A percentile compares a stretch with the other conserved stretches of the same genome.
Evolutionary conservation across 1,284 basidiomycete species (phyloP).

Genomic region (Ustilago xerochloae): DNA sequence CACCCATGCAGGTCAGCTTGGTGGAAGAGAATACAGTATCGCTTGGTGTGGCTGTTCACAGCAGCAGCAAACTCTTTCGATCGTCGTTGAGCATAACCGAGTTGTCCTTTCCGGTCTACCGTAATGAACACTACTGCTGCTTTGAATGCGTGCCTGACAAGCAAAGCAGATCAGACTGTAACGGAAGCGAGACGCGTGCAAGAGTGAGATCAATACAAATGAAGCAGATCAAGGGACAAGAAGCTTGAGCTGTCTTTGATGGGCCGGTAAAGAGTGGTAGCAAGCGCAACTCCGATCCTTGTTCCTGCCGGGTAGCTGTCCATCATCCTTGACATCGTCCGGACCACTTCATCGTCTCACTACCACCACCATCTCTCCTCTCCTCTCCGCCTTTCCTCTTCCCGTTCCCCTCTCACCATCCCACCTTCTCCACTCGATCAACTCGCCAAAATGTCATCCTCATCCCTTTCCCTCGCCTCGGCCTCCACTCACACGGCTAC

Average conservation of each 20-base stretch:
- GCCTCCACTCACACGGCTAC: neutral
- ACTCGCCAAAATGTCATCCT: neutral
- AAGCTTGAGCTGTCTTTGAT: no score
- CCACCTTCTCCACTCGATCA: neutral
- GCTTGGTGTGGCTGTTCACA: neutral
- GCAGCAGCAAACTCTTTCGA: slow-evolving; percentile 11
- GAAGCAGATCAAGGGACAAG: no score
- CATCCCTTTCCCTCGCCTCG: neutral
- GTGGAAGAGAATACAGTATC: neutral
- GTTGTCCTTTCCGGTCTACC: neutral
- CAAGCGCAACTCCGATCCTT: slow-evolving; percentile 7
- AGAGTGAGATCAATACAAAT: neutral
- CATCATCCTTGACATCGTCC: slow-evolving; percentile 1
- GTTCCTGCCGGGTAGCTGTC: no score
- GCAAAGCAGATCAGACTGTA: neutral
- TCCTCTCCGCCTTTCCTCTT: neutral
- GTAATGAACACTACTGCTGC: neutral
- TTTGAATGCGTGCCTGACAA: slow-evolving; percentile 9
- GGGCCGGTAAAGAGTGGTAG: neutral
- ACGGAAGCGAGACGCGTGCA: neutral
- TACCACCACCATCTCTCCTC: slow-evolving; percentile 5
- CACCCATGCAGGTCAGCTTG: neutral
- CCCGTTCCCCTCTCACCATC: neutral
- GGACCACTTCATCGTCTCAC: neutral
- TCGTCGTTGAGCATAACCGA: slow-evolving; percentile 41